Base-by-base conservation (phyloP, 1,139 yeast genomes). In the Geotrichum siamense region DNA sequence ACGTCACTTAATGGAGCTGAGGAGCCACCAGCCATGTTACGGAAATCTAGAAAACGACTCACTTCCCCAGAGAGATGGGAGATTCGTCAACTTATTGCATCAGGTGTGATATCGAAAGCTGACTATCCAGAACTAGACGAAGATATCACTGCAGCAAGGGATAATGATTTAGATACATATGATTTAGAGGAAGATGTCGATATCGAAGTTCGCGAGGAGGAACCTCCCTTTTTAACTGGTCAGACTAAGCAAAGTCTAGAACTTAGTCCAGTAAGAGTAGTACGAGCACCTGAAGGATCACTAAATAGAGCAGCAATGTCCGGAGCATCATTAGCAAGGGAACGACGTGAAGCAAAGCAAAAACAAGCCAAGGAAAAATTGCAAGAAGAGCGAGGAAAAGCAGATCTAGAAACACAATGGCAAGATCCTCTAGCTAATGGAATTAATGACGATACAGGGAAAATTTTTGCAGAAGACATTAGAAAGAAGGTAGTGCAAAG, bases 11-110 rank as follows among this genome's bases (percentile, higher is more conserved):
- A 39, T 31, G 33, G 41, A 29, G 44, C 21, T 19, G 44, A 26
- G 8, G 37, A 20, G 20, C 36, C 29, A 29, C 30, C 19, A 16
- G 37, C 17, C 13, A 33, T 9, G 15, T 22, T n/a, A 3, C 16
- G 21, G 6, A 28, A 33, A 17, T 9, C 40, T 1, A 61, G 68
- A 46, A 70, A 78, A 53, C 66, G 85, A 41, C 61, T 82, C 30
- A 80, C 93, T 0, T 82, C 94, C 0, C 94, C 94, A 1, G 97
- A 89, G 60, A 65, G 89, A 47, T 89, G 96, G 95, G 96, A 89
- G 56, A 72, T 85, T 42, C 70, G 84, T 27, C 96, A 89, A 56
- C 67, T 85, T 27, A 80, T 82, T 28, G 82, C 93, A 0, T 78
- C 93, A 2, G 94, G 94, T 1, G 91, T 76, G 0, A 76, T 78